Conservation (phyloP, 2,329 filamentous ascomycete species). For the Colletotrichum limetticola region DNA sequence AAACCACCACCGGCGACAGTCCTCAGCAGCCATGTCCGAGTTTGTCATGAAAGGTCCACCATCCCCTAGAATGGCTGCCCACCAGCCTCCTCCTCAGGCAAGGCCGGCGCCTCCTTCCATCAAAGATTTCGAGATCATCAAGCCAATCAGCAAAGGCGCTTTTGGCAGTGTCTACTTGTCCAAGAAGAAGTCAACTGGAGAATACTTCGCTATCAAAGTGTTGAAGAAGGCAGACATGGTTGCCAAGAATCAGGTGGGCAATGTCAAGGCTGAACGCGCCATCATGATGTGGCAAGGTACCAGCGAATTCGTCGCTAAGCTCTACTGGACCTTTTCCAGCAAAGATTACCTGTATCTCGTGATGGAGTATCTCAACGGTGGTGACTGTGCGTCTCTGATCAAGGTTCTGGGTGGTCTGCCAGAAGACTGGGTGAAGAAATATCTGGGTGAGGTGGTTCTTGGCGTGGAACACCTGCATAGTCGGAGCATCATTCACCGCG, state of each 20-base stretch:
- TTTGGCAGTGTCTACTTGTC: conserved; percentile 98
- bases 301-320: conserved; percentile 97
- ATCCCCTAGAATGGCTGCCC: conserved; percentile 84
- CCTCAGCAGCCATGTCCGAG: conserved; percentile 86
- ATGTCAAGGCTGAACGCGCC: conserved; percentile 96
- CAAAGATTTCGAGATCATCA: conserved; percentile 99
- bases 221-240: conserved; percentile 99
- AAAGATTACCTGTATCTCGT: conserved; percentile 99
- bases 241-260: conserved; percentile 98
- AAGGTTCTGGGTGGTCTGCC: conserved; percentile 92
- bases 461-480: conserved; percentile 96
- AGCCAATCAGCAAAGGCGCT: conserved; percentile 98
- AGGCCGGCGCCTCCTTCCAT: conserved; percentile 94
- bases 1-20: conserved; percentile 86
- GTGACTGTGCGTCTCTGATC: conserved; percentile 95
- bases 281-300: conserved; percentile 99
- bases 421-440: conserved; percentile 98
- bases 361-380: conserved; percentile 99
- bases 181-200: conserved; percentile 98
- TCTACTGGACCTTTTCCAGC: conserved; percentile 99
- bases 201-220: conserved; percentile 99
- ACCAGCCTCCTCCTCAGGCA: conserved; percentile 83
- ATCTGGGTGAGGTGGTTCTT: conserved; percentile 94
- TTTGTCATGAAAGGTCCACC: conserved; percentile 74
- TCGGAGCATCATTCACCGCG: conserved; percentile 94